Percentiles rank a stretch among this genome's conserved stretches.
These are phyloP conservation scores for Pleurostoma richardsiae DNA, from an alignment of 2,329 filamentous ascomycete genomes.

Conservation along the genomic window DNA sequence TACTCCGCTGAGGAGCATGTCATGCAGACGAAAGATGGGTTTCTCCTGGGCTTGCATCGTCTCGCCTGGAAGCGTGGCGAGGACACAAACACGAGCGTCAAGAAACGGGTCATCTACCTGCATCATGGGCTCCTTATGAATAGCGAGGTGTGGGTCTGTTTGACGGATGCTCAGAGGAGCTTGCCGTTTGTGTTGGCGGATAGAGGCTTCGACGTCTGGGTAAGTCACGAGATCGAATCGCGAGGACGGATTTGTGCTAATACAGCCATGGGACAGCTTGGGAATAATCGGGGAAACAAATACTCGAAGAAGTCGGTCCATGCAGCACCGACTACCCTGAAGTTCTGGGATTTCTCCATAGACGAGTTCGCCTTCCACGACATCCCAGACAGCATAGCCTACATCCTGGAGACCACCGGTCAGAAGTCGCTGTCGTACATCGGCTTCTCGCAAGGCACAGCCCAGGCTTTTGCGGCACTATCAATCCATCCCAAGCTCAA, in stretches of 20 bases:
- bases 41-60: constrained; percentile 83
- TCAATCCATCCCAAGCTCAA: constrained; percentile 91
- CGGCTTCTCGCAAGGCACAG: constrained; percentile 94
- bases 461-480: constrained; percentile 90
- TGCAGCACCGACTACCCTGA: constrained; percentile 64
- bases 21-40: constrained; percentile 90
- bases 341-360: constrained; percentile 98
- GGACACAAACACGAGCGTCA: constrained; percentile 64
- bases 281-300: constrained; percentile 98
- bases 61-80: constrained; percentile 80
- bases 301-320: constrained; percentile 93
- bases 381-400: constrained; percentile 90
- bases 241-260: constrained; percentile 2
- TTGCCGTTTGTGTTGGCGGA: constrained; percentile 87
- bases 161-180: constrained; percentile 80
- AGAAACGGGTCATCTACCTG: constrained; percentile 86
- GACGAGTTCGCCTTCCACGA: constrained; percentile 98
- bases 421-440: constrained; percentile 89
- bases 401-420: constrained; percentile 78
- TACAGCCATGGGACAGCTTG: constrained; percentile 52
- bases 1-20: constrained; percentile 96
- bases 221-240: constrained; percentile 29
- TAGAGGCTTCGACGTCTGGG: constrained; percentile 92
- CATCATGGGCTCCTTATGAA: constrained; percentile 98
- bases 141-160: constrained; percentile 94